phyloP scores from a whole-genome alignment of 345 rosid species.

The Ceriops decandra region DNA sequence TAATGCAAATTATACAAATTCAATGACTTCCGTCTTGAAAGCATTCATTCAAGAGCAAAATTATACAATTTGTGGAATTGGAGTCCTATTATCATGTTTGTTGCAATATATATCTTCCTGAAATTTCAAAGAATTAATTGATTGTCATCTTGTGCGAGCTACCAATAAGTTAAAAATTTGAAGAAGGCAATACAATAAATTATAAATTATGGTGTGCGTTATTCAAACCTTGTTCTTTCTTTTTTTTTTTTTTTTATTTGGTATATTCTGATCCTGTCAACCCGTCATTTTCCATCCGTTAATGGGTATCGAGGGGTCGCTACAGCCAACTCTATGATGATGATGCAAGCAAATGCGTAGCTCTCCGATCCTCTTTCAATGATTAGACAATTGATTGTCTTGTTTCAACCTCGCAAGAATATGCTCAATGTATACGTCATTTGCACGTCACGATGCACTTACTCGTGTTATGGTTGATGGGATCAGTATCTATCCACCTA shows the following conservation, averaged over 20 bases:
- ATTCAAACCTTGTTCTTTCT: background rate
- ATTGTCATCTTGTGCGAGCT: too few relatives aligned
- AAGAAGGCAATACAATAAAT: background rate
- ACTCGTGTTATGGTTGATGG: background rate
- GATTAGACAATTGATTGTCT: background rate
- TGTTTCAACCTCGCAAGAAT: background rate
- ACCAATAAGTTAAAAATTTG: background rate
- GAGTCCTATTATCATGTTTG: too few relatives aligned
- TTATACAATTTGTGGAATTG: too few relatives aligned
- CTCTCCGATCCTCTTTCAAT: background rate
- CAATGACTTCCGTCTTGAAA: too few relatives aligned
- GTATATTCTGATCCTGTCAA: background rate
- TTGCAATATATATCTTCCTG: too few relatives aligned
- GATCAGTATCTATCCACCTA: too few relatives aligned
- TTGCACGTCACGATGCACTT: background rate
- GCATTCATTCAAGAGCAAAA: too few relatives aligned
- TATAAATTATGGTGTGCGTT: background rate
- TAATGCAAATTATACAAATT: too few relatives aligned
- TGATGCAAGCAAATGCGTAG: background rate
- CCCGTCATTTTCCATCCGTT: background rate
- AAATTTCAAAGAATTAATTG: too few relatives aligned
- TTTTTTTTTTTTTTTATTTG: background rate
- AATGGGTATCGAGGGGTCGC: background rate
- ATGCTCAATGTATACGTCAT: background rate
- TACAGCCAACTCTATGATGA: background rate